Percentiles rank a stretch among this genome's conserved stretches.
Evolutionary conservation across 208 protist genomes (phyloP).

Genomic region (Trypanosomatidae sp.): DNA sequence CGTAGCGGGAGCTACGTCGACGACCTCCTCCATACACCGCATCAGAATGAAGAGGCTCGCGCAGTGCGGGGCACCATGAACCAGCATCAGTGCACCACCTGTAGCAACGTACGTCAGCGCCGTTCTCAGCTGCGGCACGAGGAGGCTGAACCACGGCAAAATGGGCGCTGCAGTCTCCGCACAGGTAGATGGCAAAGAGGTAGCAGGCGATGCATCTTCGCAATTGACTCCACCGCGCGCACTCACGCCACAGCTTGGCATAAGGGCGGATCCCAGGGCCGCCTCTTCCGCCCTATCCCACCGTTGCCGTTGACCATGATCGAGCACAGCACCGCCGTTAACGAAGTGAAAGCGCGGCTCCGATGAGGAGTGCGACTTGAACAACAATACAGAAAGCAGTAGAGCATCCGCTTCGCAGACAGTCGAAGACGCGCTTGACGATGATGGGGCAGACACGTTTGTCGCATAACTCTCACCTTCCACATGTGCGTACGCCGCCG

Average conservation of each 20-base stretch:
- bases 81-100: constrained; percentile 66
- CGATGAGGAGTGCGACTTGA: not conserved
- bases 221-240: not conserved
- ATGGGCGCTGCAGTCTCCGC: constrained; percentile 7
- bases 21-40: constrained; percentile 32
- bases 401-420: not conserved
- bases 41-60: constrained; percentile 73
- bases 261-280: not conserved
- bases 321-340: constrained; percentile 79
- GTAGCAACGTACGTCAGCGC: constrained; percentile 46
- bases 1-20: not conserved
- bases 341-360: constrained; percentile 55
- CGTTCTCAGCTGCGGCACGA: constrained; percentile 66
- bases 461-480: not conserved
- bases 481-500: constrained; percentile 1
- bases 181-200: not conserved
- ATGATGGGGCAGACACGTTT: not conserved
- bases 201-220: not conserved
- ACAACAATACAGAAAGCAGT: not conserved
- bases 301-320: constrained; percentile 65
- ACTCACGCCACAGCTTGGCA: not conserved
- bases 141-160: constrained; percentile 76
- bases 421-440: not conserved
- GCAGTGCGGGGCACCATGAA: constrained; percentile 73
- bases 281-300: constrained; percentile 2